phyloP scores from a whole-genome alignment of 75 land plant genomes.

The Adiantum capillusveneris region DNA sequence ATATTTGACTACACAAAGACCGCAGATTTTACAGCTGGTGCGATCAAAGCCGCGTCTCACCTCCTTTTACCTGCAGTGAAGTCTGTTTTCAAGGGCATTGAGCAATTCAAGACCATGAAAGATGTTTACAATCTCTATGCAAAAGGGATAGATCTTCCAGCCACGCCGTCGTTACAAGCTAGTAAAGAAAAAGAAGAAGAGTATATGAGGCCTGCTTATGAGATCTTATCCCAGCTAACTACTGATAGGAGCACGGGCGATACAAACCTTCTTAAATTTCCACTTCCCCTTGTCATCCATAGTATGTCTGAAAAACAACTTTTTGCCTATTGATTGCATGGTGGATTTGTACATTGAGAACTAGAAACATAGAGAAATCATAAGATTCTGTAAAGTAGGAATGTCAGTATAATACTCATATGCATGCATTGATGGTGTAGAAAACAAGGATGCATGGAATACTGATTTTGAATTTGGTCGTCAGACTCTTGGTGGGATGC shows the following conservation, averaged over 20 bases:
- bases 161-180: too few species aligned
- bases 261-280: conserved; percentile 30
- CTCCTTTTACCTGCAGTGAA: conserved; percentile 27
- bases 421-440: conserved; percentile 16
- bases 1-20: conserved; percentile 60
- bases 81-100: conserved; percentile 24
- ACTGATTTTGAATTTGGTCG: conserved; percentile 78
- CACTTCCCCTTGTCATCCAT: conserved; percentile 54
- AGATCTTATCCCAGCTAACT: conserved; percentile 38
- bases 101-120: conserved; percentile 50
- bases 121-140: conserved; percentile 51
- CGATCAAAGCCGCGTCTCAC: conserved; percentile 29
- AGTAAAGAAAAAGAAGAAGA: too few species aligned
- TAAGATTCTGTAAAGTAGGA: too few species aligned
- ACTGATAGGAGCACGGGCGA: conserved; percentile 21
- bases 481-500: conserved; percentile 80
- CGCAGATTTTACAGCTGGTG: conserved; percentile 41
- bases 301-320: too few species aligned
- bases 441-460: conserved; percentile 60
- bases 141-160: conserved; percentile 33
- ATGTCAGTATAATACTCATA: too few species aligned
- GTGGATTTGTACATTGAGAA: not conserved
- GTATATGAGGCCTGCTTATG: conserved; percentile 22
- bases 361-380: too few species aligned
- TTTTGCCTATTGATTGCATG: not conserved